Percentiles rank a stretch among this genome's conserved stretches.
phyloP scores from a whole-genome alignment of 1,139 yeast genomes.

The Candida anutae region DNA sequence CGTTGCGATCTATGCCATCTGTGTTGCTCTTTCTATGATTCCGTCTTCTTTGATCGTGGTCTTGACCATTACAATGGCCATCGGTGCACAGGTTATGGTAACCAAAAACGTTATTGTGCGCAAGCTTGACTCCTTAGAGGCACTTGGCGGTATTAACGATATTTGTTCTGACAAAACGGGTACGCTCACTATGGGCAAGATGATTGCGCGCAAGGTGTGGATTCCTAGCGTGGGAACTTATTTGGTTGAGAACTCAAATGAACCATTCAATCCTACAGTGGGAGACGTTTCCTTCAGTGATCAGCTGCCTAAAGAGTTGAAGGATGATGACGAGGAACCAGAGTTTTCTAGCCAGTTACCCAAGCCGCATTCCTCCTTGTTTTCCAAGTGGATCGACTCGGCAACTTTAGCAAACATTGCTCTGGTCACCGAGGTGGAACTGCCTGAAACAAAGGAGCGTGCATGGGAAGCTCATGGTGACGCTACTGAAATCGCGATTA shows the following conservation, averaged over 20 bases:
- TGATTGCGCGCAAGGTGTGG: conserved; percentile 71
- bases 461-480: conserved; percentile 77
- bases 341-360: conserved; percentile 19
- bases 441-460: conserved; percentile 24
- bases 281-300: conserved; percentile 45
- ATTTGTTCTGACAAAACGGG: conserved; percentile 84
- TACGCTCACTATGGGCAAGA: conserved; percentile 72
- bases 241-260: conserved; percentile 50
- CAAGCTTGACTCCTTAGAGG: conserved; percentile 71
- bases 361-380: conserved; percentile 16
- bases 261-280: conserved; percentile 65
- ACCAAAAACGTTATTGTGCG: conserved; percentile 65
- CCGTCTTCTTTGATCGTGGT: conserved; percentile 79
- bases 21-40: conserved; percentile 77
- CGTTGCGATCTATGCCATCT: conserved; percentile 77
- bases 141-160: conserved; percentile 72
- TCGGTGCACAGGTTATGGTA: conserved; percentile 77
- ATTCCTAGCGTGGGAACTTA: conserved; percentile 69
- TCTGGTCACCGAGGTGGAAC: conserved; percentile 33
- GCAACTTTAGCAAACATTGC: conserved; percentile 76
- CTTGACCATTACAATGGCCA: conserved; percentile 79
- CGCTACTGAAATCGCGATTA: conserved; percentile 79
- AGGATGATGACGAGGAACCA: conserved; percentile 31
- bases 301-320: conserved; percentile 35
- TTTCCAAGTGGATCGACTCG: conserved; percentile 44